A percentile compares a stretch with the other conserved stretches of the same genome.
These are phyloP conservation scores for Saccharomycopsis amapae DNA, from an alignment of 805 yeast species.

Conservation along the genomic window DNA sequence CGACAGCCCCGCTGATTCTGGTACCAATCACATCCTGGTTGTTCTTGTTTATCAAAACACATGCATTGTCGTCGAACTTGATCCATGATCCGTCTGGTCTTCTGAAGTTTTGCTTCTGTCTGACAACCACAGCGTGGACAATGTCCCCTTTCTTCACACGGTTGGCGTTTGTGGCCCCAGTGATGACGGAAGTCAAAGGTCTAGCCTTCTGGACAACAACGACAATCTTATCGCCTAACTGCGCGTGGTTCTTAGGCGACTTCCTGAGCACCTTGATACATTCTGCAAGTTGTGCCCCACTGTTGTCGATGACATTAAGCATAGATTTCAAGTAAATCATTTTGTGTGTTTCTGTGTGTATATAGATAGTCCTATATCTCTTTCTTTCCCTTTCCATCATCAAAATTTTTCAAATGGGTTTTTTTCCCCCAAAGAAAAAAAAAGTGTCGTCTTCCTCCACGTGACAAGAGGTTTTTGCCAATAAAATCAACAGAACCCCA, in stretches of 20 bases:
- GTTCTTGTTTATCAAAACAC: conserved; percentile 87
- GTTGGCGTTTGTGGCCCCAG: conserved; percentile 68
- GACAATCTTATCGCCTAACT: conserved; percentile 86
- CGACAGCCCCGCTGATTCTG: conserved; percentile 84
- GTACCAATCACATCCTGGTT: conserved; percentile 89
- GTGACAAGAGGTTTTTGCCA: too few relatives aligned
- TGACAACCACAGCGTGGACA: conserved; percentile 89
- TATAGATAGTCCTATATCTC: neutral
- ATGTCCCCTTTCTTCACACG: conserved; percentile 93
- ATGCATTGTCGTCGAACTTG: conserved; percentile 92
- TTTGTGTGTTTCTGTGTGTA: conserved; percentile 14
- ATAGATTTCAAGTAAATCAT: conserved; percentile 89
- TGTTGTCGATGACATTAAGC: conserved; percentile 87
- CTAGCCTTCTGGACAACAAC: conserved; percentile 90
- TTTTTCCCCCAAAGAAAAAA: too few relatives aligned
- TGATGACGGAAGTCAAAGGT: conserved; percentile 55
- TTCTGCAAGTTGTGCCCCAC: conserved; percentile 91
- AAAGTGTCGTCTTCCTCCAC: too few relatives aligned
- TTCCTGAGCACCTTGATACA: conserved; percentile 93
- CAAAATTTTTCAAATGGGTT: neutral
- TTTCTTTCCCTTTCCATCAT: neutral
- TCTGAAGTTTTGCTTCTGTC: conserved; percentile 74
- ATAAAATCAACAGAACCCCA: too few relatives aligned
- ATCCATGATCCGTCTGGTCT: conserved; percentile 80
- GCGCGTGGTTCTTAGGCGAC: conserved; percentile 74